Base-by-base conservation (phyloP, 805 yeast species). In the Middelhovenomyces tepae region DNA sequence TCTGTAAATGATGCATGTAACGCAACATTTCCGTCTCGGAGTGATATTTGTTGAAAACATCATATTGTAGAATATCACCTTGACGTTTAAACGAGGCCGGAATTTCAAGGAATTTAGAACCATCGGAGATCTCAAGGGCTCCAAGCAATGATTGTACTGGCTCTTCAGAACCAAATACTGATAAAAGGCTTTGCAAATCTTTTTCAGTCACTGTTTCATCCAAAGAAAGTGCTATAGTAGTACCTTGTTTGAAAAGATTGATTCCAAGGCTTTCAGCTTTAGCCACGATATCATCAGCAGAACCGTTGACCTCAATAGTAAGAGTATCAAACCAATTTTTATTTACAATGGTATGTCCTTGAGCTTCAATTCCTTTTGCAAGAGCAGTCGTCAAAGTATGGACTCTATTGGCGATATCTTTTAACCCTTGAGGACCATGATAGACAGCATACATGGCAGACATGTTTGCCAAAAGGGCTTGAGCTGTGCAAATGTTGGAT, bases 401-500 rank as follows among this genome's bases (percentile, higher is more conserved):
- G 14, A 86, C 76, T 50, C 94, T 71, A 29, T 61, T 54, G 4
- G 97, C 89, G 45, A 91, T 91, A 34, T 72, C 66, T 49, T 65
- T 70, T 48, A 91, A 67, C 8, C 96, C 95, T 45, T 76, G 67
- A 9, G 94, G 87, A 23, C 98, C 98, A 53, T 91, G 98, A 61
- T 87, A 91, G 19, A 91, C 94, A 4, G 87, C 95, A 56, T 89
- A 91, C 73, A 81, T 85, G 16, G 96, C 86, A 15, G 96, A 78
- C 64, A 91, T 85, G 56, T 91, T 91, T 13, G 98, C 98, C 42
- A 91, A 65, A 36, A 91, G 67, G 16, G 96, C 96, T 65, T 91
- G 98, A 6, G 98, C 95, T 13, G 98, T 91, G 64, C 98, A 91
- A 38, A 91, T 91, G 57, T 91, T 91, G 19, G 95, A 85, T 13